Evolutionary conservation across 2,329 filamentous ascomycete genomes (phyloP), one percentile per base, ranked within the genome.

Genomic region (Lojkania enalia): DNA sequence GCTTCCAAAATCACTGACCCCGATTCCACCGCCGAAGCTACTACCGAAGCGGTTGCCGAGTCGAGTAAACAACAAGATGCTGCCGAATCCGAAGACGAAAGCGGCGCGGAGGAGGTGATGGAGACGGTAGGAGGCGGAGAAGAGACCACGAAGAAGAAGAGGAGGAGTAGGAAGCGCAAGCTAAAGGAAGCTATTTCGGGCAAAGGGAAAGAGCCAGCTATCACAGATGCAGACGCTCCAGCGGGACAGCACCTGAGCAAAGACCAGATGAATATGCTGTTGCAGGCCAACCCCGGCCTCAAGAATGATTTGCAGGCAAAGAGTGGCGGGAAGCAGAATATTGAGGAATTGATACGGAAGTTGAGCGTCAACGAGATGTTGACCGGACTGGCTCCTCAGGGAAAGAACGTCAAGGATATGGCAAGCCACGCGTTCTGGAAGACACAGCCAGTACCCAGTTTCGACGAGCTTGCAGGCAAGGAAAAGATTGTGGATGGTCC

Each of bases 361-460:
- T 75, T 89, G 64, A 85, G 78, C 53, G 73, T 88, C 43, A 80
- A 84, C 64, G 85, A 89, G 52, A 82, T 88, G 63, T 82, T 89
- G 79, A 88, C 86, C 1, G 86, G 86, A 0, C 71, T 88, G 61
- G 86, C 90, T 13, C 77, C 88, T 5, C 84, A 82, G 50, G 88
- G 87, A 44, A 95, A 94, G 78, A 95, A 95, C 63, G 85, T 84
- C 59, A 96, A 96, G 76, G 91, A 96, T 66, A 96, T 96, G 90
- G 90, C 86, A 5, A 88, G 86, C 46, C 96, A 97, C 79, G 96
- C 95, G 73, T 99, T 99, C 76, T 99, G 94, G 94, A 85, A 90
- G 70, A 99, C 94, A 35, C 94, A 99, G 71, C 94, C 94, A 1
- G 94, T 99, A 47, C 88, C 88, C 39, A 86, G 85, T 63, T 96